Evolutionary conservation across 2,329 filamentous ascomycete genomes (phyloP).

Genomic region (Lachnellula subtilissima): DNA sequence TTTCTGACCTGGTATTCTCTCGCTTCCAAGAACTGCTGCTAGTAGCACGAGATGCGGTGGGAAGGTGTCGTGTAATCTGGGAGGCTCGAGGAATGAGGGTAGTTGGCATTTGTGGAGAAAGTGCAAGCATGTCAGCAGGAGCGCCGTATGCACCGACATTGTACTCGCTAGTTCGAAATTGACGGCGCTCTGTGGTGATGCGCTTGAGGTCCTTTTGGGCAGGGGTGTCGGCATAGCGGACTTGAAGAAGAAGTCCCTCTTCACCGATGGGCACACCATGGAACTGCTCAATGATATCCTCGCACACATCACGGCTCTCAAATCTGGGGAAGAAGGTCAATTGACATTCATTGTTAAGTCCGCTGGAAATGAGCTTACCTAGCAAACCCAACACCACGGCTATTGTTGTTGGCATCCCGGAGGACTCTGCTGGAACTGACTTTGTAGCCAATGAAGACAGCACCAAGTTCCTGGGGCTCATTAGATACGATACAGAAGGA

Average conservation of each 20-base stretch:
- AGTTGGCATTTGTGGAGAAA: constrained; percentile 43
- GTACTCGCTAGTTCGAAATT: constrained; percentile 95
- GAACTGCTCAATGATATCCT: constrained; percentile 81
- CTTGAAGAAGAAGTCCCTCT: constrained; percentile 80
- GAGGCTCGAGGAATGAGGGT: constrained; percentile 28
- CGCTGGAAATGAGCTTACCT: constrained; percentile 54
- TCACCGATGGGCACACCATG: constrained; percentile 74
- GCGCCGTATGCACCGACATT: constrained; percentile 68
- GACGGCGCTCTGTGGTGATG: constrained; percentile 88
- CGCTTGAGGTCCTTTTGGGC: constrained; percentile 96
- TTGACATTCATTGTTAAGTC: constrained; percentile 2
- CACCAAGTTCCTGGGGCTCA: constrained; percentile 61
- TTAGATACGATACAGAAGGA: constrained; percentile 21
- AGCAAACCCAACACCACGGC: constrained; percentile 95
- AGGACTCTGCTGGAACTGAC: constrained; percentile 95
- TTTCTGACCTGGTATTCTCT: constrained; percentile 23
- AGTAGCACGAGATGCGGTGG: constrained; percentile 19
- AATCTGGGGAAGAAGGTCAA: constrained; percentile 55
- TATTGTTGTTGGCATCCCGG: constrained; percentile 84
- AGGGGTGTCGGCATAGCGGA: constrained; percentile 94
- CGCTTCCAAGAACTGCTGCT: constrained; percentile 33
- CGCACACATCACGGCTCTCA: constrained; percentile 81
- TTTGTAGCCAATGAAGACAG: constrained; percentile 72
- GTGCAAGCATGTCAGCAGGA: constrained; percentile 40
- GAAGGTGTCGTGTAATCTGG: constrained; percentile 30